Evolutionary conservation across 75 land plant species (phyloP).

Genomic region (Cunninghamia lanceolata): DNA sequence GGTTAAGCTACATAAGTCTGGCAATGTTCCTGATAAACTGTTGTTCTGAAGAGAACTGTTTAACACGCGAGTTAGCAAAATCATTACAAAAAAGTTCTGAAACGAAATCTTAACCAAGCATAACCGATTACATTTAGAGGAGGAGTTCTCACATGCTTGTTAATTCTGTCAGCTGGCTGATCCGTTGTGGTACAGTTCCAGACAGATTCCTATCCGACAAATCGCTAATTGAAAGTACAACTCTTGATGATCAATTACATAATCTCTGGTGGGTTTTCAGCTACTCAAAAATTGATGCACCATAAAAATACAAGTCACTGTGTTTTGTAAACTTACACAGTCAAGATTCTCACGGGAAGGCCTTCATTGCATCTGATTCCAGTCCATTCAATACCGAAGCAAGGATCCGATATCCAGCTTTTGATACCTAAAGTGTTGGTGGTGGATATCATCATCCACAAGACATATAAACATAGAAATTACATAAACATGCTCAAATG

Average conservation of each 20-base stretch:
- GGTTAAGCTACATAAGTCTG: neutral
- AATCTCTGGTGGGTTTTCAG: neutral
- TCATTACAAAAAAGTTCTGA: neutral
- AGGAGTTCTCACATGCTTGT: neutral
- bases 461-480: no score
- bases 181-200: neutral
- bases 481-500: no score
- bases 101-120: neutral
- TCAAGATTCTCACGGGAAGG: neutral
- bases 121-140: neutral
- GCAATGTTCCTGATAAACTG: no score
- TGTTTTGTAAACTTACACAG: neutral
- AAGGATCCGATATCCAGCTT: slow-evolving; percentile 1
- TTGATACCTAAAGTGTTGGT: neutral
- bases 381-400: neutral
- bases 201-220: neutral
- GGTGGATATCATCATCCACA: no score
- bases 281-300: no score
- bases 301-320: neutral
- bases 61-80: neutral
- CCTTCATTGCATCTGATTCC: neutral
- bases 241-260: neutral
- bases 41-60: no score
- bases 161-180: neutral
- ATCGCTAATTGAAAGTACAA: neutral